These are phyloP conservation scores for Crataegus laevigata DNA, from an alignment of 306 rosid species.

Conservation along the genomic window DNA sequence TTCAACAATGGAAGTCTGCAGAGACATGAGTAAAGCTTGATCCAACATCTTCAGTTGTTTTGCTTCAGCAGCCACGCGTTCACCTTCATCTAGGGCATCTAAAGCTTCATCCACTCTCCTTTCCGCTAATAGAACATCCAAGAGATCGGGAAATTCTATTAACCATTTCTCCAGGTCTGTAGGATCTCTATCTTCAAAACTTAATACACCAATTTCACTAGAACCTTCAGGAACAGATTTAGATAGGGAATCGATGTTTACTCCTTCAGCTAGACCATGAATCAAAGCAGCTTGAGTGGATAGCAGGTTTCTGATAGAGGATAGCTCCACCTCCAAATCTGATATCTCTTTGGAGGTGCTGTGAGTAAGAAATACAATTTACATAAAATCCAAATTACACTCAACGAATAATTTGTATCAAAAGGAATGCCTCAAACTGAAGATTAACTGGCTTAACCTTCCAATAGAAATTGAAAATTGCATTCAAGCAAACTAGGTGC, in stretches of 20 bases:
- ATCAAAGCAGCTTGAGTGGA: slow-evolving; percentile 94
- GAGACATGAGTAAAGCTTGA: slow-evolving; percentile 48
- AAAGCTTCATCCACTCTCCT: slow-evolving; percentile 91
- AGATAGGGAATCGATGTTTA: slow-evolving; percentile 53
- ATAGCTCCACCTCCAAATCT: slow-evolving; percentile 92
- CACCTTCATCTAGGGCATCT: slow-evolving; percentile 86
- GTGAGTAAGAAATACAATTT: slow-evolving; percentile 34
- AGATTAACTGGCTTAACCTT: not conserved
- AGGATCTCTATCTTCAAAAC: slow-evolving; percentile 50
- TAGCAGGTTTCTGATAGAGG: slow-evolving; percentile 87
- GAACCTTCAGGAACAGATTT: slow-evolving; percentile 45
- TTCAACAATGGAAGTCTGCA: slow-evolving; percentile 62
- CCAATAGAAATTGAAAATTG: not conserved
- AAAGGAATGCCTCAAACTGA: not conserved
- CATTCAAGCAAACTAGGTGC: not conserved
- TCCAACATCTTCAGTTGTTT: slow-evolving; percentile 53
- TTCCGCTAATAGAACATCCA: slow-evolving; percentile 94
- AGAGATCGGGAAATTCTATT: slow-evolving; percentile 83
- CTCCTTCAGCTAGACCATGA: slow-evolving; percentile 95
- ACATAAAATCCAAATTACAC: not conserved
- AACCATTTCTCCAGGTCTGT: slow-evolving; percentile 85
- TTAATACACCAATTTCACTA: slow-evolving; percentile 27
- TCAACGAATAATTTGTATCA: not conserved
- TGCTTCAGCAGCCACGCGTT: slow-evolving; percentile 64
- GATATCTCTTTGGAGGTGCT: slow-evolving; percentile 98